Percentiles rank a stretch among this genome's conserved stretches.
Evolutionary conservation across 2,329 filamentous ascomycete genomes (phyloP).

Genomic region (Aspergillus sp.): DNA sequence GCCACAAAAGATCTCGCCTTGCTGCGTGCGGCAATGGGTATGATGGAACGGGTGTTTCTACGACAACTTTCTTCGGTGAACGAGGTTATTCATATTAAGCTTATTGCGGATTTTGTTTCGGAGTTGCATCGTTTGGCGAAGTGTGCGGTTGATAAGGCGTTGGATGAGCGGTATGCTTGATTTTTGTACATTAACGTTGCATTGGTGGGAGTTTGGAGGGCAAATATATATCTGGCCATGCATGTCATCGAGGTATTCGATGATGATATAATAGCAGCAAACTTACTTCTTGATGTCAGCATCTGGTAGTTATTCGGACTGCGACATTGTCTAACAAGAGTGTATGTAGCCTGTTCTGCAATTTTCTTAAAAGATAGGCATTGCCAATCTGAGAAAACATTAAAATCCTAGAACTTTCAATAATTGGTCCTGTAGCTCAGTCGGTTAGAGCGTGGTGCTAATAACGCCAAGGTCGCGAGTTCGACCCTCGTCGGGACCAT

Average conservation of each 20-base stretch:
- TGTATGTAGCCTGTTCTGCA: no score
- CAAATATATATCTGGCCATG: no score
- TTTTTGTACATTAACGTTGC: background rate
- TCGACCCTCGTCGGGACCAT: slow-evolving; percentile 12
- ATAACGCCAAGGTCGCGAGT: slow-evolving; percentile 12
- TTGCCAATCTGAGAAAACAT: background rate
- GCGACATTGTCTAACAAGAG: no score
- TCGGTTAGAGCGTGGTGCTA: slow-evolving; percentile 12
- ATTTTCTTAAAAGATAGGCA: no score
- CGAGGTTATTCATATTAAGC: slow-evolving; percentile 36
- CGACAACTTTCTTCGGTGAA: slow-evolving; percentile 23
- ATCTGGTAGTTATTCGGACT: no score
- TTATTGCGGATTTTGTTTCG: slow-evolving; percentile 39
- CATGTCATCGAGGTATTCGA: no score
- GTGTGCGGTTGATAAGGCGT: slow-evolving; percentile 39
- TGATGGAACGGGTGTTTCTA: slow-evolving; percentile 36
- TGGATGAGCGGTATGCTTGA: slow-evolving; percentile 19
- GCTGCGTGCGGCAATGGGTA: slow-evolving; percentile 36
- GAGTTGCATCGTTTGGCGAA: slow-evolving; percentile 41
- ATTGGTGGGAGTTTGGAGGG: no score
- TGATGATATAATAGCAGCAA: no score
- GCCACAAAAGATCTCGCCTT: slow-evolving; percentile 43
- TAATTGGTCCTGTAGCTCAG: slow-evolving; percentile 10
- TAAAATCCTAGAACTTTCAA: background rate
- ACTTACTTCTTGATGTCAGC: no score